phyloP scores from a whole-genome alignment of 768 basidiomycete species.

The Naganishia randhawae region DNA sequence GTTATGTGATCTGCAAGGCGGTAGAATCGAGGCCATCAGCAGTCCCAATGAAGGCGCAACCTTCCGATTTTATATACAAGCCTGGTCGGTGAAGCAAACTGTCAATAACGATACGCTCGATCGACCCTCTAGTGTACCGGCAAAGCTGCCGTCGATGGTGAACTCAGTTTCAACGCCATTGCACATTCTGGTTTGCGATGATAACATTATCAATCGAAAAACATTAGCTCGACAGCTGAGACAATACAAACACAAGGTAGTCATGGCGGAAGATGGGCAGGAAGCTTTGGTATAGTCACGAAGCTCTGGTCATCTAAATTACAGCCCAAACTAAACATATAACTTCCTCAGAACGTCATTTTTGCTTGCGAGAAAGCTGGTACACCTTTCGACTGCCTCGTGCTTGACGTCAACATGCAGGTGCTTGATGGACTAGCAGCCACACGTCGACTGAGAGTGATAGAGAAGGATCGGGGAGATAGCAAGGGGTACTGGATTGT shows the following conservation, averaged over 20 bases:
- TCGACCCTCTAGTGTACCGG: slow-evolving; percentile 20
- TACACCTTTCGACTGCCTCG: slow-evolving; percentile 24
- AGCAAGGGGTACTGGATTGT: slow-evolving; percentile 20
- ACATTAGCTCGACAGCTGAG: slow-evolving; percentile 25
- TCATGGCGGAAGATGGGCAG: slow-evolving; percentile 26
- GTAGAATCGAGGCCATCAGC: slow-evolving; percentile 25
- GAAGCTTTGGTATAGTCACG: slow-evolving; percentile 27
- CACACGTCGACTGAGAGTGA: slow-evolving; percentile 2
- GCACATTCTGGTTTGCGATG: slow-evolving; percentile 23
- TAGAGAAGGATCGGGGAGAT: slow-evolving; percentile 10
- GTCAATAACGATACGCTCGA: background rate
- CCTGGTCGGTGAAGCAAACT: background rate
- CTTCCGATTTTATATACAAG: slow-evolving; percentile 23
- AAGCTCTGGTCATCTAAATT: background rate
- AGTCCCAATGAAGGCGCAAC: slow-evolving; percentile 9
- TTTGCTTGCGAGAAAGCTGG: slow-evolving; percentile 21
- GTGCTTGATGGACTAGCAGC: slow-evolving; percentile 23
- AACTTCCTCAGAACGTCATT: slow-evolving; percentile 15
- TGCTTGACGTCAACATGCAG: slow-evolving; percentile 27
- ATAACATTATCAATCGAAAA: slow-evolving; percentile 27
- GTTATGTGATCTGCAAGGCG: slow-evolving; percentile 28
- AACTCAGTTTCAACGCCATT: background rate
- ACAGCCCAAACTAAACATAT: background rate
- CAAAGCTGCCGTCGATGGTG: slow-evolving; percentile 1
- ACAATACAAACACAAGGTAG: slow-evolving; percentile 12